These are phyloP conservation scores for Tetrastigma voinierianum DNA, from an alignment of 164 flowering plant genomes.

Conservation along the genomic window DNA sequence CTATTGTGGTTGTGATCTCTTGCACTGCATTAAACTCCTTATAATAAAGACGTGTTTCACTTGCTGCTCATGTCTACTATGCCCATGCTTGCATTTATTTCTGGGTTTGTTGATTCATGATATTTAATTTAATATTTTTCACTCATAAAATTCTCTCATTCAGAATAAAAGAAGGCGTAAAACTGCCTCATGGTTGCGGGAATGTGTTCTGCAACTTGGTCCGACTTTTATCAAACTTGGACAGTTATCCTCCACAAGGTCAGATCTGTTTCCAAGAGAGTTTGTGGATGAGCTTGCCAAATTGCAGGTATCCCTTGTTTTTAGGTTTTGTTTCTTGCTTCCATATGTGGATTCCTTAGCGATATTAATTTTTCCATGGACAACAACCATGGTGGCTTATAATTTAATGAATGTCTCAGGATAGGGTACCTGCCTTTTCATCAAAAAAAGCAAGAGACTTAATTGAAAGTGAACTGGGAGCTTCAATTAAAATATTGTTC, in stretches of 20 bases:
- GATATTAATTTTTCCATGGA: not conserved
- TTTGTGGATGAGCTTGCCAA: constrained; percentile 95
- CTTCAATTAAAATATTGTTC: constrained; percentile 61
- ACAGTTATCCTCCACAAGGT: constrained; percentile 87
- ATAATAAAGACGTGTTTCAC: not conserved
- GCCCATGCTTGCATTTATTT: constrained; percentile 1
- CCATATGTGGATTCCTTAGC: not conserved
- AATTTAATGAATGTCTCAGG: constrained; percentile 43
- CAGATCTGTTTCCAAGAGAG: constrained; percentile 89
- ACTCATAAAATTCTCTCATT: constrained; percentile 3
- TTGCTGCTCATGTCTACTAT: not conserved
- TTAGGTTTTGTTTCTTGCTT: not conserved
- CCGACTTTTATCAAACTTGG: constrained; percentile 97
- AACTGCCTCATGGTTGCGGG: constrained; percentile 93
- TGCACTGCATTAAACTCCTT: not conserved
- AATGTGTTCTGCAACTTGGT: constrained; percentile 87
- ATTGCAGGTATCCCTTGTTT: constrained; percentile 66
- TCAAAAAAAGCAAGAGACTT: constrained; percentile 68
- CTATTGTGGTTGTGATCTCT: not conserved
- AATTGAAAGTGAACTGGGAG: constrained; percentile 79
- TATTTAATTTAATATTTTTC: not conserved
- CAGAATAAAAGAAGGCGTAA: constrained; percentile 69
- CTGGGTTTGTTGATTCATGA: not conserved
- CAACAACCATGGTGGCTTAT: not conserved
- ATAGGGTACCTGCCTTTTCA: constrained; percentile 92